Evolutionary conservation across 345 rosid genomes (phyloP).

Genomic region (Salix dunnii): DNA sequence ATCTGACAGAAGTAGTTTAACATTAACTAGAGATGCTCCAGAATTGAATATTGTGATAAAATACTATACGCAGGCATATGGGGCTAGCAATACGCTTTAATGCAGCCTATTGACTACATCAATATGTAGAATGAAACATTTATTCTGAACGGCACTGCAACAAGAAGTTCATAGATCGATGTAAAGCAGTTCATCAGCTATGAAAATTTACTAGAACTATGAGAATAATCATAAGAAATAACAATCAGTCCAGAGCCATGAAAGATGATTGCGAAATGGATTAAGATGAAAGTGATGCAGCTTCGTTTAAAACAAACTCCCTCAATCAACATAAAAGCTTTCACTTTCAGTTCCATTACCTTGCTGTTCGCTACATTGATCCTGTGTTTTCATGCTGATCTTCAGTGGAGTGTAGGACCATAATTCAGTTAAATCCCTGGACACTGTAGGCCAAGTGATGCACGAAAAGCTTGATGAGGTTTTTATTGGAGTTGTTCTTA

Average conservation of each 20-base stretch:
- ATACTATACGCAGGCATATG: not conserved
- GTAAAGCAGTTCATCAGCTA: not conserved
- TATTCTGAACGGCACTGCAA: not conserved
- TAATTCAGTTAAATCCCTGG: not conserved
- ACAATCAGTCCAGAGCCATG: not conserved
- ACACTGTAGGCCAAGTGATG: not conserved
- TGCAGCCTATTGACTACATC: not conserved
- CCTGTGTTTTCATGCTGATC: not conserved
- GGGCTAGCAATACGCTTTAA: not conserved
- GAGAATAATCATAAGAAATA: not conserved
- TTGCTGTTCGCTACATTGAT: not conserved
- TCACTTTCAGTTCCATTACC: not conserved
- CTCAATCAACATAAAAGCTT: not conserved
- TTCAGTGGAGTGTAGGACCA: not conserved
- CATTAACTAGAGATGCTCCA: not conserved
- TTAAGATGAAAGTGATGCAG: not conserved
- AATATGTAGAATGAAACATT: not conserved
- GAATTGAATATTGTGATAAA: not conserved
- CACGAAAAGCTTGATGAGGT: not conserved
- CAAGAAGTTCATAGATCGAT: not conserved
- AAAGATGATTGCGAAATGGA: slow-evolving; percentile 1
- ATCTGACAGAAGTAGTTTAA: not conserved
- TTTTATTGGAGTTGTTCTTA: not conserved
- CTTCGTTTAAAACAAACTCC: slow-evolving; percentile 4
- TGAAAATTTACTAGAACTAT: not conserved